These are phyloP conservation scores for Astrothelium subdiscretum DNA, from an alignment of 495 filamentous ascomycete species.

Conservation along the genomic window DNA sequence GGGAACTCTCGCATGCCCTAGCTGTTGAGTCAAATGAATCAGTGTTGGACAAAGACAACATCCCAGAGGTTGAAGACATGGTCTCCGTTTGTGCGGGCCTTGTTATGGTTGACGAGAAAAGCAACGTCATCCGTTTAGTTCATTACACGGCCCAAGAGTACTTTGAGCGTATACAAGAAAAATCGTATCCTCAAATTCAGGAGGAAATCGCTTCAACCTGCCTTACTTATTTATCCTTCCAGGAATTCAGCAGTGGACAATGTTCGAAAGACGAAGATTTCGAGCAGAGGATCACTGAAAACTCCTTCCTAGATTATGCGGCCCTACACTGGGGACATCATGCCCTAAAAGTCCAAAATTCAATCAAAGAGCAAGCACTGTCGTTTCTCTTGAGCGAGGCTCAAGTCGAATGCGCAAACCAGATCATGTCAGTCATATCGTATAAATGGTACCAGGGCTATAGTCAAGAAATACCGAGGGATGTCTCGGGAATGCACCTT, in stretches of 20 bases:
- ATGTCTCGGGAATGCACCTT: neutral
- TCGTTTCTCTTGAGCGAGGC: neutral
- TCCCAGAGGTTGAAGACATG: conserved; percentile 30
- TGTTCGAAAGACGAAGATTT: neutral
- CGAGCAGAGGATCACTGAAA: neutral
- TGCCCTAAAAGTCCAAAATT: neutral
- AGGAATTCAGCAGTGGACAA: neutral
- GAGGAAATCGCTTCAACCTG: neutral
- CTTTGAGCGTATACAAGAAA: conserved; percentile 28
- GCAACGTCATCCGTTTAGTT: conserved; percentile 37
- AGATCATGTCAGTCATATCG: neutral
- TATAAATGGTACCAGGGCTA: neutral
- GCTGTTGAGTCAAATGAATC: conserved; percentile 24
- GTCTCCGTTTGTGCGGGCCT: conserved; percentile 42
- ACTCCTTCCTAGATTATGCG: neutral
- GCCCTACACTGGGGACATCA: neutral
- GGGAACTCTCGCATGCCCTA: conserved; percentile 40
- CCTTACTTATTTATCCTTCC: neutral
- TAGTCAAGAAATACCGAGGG: neutral
- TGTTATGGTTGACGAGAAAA: conserved; percentile 37
- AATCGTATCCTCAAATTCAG: conserved; percentile 26
- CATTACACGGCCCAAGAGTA: conserved; percentile 47
- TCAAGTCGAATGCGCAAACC: neutral
- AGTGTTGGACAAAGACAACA: conserved; percentile 30
- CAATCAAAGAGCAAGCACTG: neutral